Base-by-base conservation (phyloP, 352 stramenopile species). In the Thraustochytrium sp. region DNA sequence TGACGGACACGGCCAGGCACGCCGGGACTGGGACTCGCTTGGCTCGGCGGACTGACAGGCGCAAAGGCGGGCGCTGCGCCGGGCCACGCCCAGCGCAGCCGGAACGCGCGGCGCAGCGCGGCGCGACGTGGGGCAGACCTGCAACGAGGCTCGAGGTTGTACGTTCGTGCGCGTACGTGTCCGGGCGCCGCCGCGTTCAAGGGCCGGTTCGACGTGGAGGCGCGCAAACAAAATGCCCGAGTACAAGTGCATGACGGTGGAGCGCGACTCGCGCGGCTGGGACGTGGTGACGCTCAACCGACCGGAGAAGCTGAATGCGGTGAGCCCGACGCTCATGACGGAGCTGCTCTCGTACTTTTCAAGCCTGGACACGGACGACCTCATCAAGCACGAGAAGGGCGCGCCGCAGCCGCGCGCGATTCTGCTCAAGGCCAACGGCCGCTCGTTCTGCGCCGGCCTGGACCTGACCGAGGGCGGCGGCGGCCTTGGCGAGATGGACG, bases 271-370 rank as follows among this genome's bases (percentile, higher is more conserved):
- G 16, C 48, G 48, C 48, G 48, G 48, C 48, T 55, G 48, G 59
- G 59, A 68, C 31, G 34, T 68, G 0, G 34, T 68, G 16, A 68
- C 59, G 18, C 59, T 68, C 13, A 68, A 68, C 59, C 59, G 59
- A n/a, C 59, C 59, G 16, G 34, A 23, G 23, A 54, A 29, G n/a
- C 31, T 68, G 21, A 68, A 68, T 49, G 59, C 59, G 23, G 59
- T 68, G 59, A 68, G n/a, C n/a, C 59, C 59, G 0, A 18, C 21
- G 34, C 13, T 68, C 13, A 68, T 49, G n/a, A 68, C 59, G 31
- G 59, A 68, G 59, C 59, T 68, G 23, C 59, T 68, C n/a, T 21
- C n/a, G 59, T 68, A 68, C 59, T 68, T 68, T 48, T 54, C n/a
- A 16, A n/a, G 18, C 16, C 59, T 68, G 23, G 59, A 68, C 13